A percentile compares a stretch with the other conserved stretches of the same genome.
Conservation (phyloP, 1,139 yeast genomes). For the Kodamaea fungicola region DNA sequence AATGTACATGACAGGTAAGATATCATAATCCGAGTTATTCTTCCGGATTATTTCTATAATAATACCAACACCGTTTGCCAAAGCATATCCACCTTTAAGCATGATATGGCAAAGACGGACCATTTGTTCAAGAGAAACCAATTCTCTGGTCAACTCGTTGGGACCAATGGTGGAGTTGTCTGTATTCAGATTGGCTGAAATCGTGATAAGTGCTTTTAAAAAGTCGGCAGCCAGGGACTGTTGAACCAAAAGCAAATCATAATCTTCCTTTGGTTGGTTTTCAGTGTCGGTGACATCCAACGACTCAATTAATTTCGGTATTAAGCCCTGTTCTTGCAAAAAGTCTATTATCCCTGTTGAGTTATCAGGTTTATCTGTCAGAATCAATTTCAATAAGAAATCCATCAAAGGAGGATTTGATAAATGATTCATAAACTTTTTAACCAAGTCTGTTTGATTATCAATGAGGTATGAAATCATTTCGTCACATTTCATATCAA, state of each 20-base stretch:
- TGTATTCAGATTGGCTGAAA: slow-evolving; percentile 70
- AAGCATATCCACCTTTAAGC: slow-evolving; percentile 88
- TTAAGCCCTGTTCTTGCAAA: slow-evolving; percentile 61
- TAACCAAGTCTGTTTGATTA: slow-evolving; percentile 60
- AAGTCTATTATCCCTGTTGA: slow-evolving; percentile 76
- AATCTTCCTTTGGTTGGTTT: slow-evolving; percentile 17
- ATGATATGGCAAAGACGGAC: slow-evolving; percentile 71
- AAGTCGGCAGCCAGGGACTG: slow-evolving; percentile 49
- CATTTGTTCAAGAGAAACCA: slow-evolving; percentile 70
- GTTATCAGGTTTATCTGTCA: slow-evolving; percentile 75
- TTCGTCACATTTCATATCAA: slow-evolving; percentile 87
- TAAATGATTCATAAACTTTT: slow-evolving; percentile 70
- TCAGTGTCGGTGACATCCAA: slow-evolving; percentile 35
- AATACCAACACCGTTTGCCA: slow-evolving; percentile 94
- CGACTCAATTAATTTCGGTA: slow-evolving; percentile 55
- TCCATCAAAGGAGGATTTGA: slow-evolving; percentile 87
- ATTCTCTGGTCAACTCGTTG: slow-evolving; percentile 86
- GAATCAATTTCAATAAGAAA: slow-evolving; percentile 70
- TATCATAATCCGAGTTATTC: slow-evolving; percentile 93
- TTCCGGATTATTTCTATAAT: slow-evolving; percentile 93
- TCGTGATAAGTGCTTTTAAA: slow-evolving; percentile 46
- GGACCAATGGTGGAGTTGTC: slow-evolving; percentile 93
- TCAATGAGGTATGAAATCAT: slow-evolving; percentile 67
- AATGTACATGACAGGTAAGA: slow-evolving; percentile 80
- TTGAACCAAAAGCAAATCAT: slow-evolving; percentile 43